Percentiles rank a stretch among this genome's conserved stretches.
Conservation (phyloP, 257 asterid genomes). For the Nicotiana otophora region DNA sequence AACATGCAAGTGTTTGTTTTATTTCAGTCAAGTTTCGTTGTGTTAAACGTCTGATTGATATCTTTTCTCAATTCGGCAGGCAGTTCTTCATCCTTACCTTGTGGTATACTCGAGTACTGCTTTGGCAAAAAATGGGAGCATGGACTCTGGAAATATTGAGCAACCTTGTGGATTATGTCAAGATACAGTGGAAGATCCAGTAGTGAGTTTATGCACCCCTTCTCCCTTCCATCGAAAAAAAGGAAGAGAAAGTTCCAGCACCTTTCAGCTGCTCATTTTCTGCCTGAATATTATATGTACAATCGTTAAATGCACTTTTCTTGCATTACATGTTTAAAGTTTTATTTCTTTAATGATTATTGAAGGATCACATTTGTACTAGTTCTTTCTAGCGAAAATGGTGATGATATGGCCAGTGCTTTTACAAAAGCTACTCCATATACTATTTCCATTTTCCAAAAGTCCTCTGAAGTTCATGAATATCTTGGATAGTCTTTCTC, state of each 20-base stretch:
- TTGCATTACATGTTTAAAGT: too few species aligned
- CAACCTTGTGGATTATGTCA: slow-evolving; percentile 59
- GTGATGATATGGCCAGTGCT: too few species aligned
- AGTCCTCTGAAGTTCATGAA: neutral
- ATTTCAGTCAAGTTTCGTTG: neutral
- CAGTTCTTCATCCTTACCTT: slow-evolving; percentile 95
- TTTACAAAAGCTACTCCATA: neutral
- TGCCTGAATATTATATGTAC: too few species aligned
- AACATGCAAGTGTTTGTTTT: neutral
- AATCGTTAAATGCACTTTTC: too few species aligned
- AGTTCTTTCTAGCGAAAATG: too few species aligned
- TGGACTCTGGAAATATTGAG: slow-evolving; percentile 33
- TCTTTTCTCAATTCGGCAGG: slow-evolving; percentile 28
- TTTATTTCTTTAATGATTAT: too few species aligned
- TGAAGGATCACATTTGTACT: too few species aligned
- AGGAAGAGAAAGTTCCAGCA: neutral
- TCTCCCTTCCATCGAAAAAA: neutral
- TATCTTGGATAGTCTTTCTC: neutral
- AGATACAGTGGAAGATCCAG: slow-evolving; percentile 64
- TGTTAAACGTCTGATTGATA: neutral
- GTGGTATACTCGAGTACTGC: slow-evolving; percentile 69
- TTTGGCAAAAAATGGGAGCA: slow-evolving; percentile 45
- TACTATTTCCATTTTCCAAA: neutral
- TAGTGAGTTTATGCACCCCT: slow-evolving; percentile 26
- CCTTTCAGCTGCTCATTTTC: too few species aligned